A percentile compares a stretch with the other conserved stretches of the same genome.
These are phyloP conservation scores for Apophysomyces ossiformis DNA, from an alignment of 371 early-diverging fungal genomes.

Conservation along the genomic window DNA sequence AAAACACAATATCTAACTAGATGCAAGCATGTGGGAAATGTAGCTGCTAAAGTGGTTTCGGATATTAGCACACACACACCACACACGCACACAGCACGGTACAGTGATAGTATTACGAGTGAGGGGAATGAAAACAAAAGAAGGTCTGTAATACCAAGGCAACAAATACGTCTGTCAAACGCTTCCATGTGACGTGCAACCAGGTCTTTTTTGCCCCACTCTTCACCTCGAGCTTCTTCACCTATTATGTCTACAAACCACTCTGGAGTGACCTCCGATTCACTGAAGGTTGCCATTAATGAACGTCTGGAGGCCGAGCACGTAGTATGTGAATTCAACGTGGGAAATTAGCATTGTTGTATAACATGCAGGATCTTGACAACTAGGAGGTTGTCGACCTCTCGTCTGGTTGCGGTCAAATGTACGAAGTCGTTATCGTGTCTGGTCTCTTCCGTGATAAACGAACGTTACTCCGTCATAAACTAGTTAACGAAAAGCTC, in stretches of 20 bases:
- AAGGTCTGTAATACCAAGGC: neutral
- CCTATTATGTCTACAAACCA: constrained; percentile 28
- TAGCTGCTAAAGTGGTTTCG: constrained; percentile 1
- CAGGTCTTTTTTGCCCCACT: neutral
- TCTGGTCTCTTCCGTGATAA: constrained; percentile 74
- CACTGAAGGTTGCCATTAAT: constrained; percentile 56
- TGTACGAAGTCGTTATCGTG: constrained; percentile 79
- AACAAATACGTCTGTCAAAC: constrained; percentile 4
- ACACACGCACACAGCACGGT: constrained; percentile 8
- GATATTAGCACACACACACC: constrained; percentile 4
- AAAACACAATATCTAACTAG: neutral
- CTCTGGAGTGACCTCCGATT: constrained; percentile 55
- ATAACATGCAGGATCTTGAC: constrained; percentile 4
- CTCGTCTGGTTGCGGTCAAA: constrained; percentile 80
- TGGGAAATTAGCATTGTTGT: constrained; percentile 6
- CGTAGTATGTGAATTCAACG: constrained; percentile 52
- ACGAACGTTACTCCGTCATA: constrained; percentile 71
- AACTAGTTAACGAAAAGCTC: constrained; percentile 78
- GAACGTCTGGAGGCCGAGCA: constrained; percentile 61
- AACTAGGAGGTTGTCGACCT: constrained; percentile 60
- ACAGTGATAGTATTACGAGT: neutral
- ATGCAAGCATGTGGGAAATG: neutral
- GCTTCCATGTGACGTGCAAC: constrained; percentile 7
- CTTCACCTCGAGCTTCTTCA: constrained; percentile 2
- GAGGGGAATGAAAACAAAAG: neutral